These are phyloP conservation scores for Margaritispora aquatica DNA, from an alignment of 495 filamentous ascomycete genomes.

Conservation along the genomic window DNA sequence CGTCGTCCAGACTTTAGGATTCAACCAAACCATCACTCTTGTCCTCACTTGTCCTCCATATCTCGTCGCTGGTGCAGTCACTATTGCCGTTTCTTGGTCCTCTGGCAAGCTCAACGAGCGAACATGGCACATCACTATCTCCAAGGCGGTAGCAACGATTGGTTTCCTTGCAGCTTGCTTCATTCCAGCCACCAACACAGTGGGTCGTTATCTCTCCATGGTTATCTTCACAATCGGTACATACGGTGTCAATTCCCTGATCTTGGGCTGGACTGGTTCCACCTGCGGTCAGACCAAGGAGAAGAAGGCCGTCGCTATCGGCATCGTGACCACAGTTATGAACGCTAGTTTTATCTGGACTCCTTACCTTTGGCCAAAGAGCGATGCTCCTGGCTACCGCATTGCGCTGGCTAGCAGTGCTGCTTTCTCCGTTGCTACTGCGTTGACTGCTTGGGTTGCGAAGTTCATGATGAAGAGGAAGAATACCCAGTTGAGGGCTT, in stretches of 20 bases:
- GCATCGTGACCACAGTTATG: slow-evolving; percentile 23
- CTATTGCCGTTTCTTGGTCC: slow-evolving; percentile 30
- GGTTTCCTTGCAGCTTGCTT: slow-evolving; percentile 37
- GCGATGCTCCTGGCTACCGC: slow-evolving; percentile 30
- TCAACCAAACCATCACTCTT: slow-evolving; percentile 23
- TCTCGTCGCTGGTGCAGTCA: slow-evolving; percentile 31
- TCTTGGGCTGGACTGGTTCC: slow-evolving; percentile 37
- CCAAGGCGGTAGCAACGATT: slow-evolving; percentile 30
- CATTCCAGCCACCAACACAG: slow-evolving; percentile 31
- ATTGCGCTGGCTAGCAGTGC: slow-evolving; percentile 35
- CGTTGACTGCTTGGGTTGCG: slow-evolving; percentile 33
- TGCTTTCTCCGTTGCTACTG: slow-evolving; percentile 30
- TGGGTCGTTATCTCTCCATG: slow-evolving; percentile 34
- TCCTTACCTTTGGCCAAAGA: slow-evolving; percentile 39
- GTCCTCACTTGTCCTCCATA: slow-evolving; percentile 24
- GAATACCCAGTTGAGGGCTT: slow-evolving; percentile 34
- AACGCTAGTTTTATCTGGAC: slow-evolving; percentile 21
- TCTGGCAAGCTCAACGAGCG: slow-evolving; percentile 38
- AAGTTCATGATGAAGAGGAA: slow-evolving; percentile 26
- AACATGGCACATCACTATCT: slow-evolving; percentile 39
- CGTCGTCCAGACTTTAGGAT: slow-evolving; percentile 37
- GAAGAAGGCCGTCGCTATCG: slow-evolving; percentile 35
- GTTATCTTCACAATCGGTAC: slow-evolving; percentile 37
- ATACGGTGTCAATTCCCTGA: slow-evolving; percentile 38
- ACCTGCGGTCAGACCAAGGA: slow-evolving; percentile 37